These are phyloP conservation scores for Lasiodiplodia gonubiensis DNA, from an alignment of 2,329 filamentous ascomycete species.

Conservation along the genomic window DNA sequence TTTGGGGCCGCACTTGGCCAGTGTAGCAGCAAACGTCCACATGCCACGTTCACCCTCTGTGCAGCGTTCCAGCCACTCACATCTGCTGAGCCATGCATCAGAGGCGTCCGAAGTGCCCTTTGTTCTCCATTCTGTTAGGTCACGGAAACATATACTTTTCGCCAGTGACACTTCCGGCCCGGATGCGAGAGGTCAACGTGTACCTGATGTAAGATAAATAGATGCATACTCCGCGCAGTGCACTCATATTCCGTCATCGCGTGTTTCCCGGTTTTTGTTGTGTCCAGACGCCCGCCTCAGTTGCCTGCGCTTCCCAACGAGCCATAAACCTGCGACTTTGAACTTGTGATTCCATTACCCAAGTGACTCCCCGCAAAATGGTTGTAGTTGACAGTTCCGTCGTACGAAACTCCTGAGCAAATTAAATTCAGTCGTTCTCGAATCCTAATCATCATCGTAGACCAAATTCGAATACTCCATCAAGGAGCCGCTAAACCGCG, in stretches of 20 bases:
- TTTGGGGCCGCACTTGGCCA: slow-evolving; percentile 5
- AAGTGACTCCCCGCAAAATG: not conserved
- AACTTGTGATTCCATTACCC: not conserved
- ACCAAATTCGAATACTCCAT: slow-evolving; percentile 46
- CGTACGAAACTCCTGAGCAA: not conserved
- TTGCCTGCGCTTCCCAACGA: not conserved
- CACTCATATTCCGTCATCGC: not conserved
- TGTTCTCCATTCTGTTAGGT: not conserved
- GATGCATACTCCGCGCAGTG: not conserved
- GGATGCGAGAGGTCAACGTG: not conserved
- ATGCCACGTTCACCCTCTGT: not conserved
- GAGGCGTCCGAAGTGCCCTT: slow-evolving; percentile 1
- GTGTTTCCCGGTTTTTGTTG: not conserved
- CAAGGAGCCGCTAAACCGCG: slow-evolving; percentile 56
- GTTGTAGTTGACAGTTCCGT: not conserved
- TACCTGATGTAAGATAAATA: slow-evolving; percentile 5
- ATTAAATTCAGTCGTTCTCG: not conserved
- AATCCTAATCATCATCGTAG: not conserved
- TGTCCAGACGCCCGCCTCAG: not conserved
- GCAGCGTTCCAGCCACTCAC: not conserved
- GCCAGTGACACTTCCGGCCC: not conserved
- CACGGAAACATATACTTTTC: not conserved
- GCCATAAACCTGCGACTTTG: not conserved
- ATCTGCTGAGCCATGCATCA: slow-evolving; percentile 13
- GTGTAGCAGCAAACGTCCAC: slow-evolving; percentile 7